phyloP scores from a whole-genome alignment of 2,329 filamentous ascomycete genomes.

The Xylaria sp. region DNA sequence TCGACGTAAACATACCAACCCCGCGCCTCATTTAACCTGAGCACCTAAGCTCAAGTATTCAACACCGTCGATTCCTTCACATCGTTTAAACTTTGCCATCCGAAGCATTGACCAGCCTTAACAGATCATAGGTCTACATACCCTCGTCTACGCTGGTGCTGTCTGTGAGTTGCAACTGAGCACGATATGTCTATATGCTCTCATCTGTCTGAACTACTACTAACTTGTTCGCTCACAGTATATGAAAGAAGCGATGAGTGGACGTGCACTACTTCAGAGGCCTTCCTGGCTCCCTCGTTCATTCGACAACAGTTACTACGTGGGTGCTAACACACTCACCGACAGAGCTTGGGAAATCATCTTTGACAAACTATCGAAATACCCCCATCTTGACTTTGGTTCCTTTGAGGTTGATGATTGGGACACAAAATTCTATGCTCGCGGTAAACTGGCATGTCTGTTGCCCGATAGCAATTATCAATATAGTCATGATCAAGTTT shows the following conservation, averaged over 20 bases:
- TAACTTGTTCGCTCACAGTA: background rate
- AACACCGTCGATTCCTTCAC: background rate
- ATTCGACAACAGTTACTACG: constrained; percentile 4
- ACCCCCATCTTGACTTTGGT: background rate
- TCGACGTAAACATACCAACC: background rate
- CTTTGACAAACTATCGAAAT: constrained; percentile 19
- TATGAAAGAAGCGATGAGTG: constrained; percentile 2
- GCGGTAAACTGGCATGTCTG: constrained; percentile 14
- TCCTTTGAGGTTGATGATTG: background rate
- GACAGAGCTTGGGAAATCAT: background rate
- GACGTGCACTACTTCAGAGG: background rate
- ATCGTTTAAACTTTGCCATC: too few relatives aligned
- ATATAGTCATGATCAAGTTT: constrained; percentile 7
- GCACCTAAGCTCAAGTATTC: background rate
- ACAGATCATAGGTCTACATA: background rate
- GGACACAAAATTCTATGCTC: background rate
- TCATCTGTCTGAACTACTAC: background rate
- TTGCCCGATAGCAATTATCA: constrained; percentile 10
- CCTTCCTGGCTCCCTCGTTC: constrained; percentile 2
- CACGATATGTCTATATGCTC: background rate
- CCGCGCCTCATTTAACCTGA: background rate
- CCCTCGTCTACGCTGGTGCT: background rate
- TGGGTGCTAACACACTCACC: background rate
- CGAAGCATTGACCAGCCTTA: background rate
- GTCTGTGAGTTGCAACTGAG: background rate